Evolutionary conservation across 2,329 filamentous ascomycete genomes (phyloP).

Genomic region (Colletotrichum liriopes): DNA sequence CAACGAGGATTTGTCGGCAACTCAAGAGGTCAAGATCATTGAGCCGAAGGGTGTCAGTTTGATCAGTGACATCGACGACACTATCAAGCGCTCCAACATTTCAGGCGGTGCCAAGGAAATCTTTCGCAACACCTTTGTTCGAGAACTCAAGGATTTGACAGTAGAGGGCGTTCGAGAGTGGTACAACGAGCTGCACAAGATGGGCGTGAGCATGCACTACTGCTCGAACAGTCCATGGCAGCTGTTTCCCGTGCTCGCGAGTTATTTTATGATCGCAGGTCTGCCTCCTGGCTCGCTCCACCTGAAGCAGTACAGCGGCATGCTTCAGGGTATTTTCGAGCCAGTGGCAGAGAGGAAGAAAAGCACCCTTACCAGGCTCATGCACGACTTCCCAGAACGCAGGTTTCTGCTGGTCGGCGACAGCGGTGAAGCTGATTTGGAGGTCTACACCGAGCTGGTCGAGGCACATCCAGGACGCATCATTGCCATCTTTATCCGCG

Average conservation of each 20-base stretch:
- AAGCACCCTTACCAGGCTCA: constrained; percentile 85
- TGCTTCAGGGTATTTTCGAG: constrained; percentile 98
- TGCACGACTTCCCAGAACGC: constrained; percentile 90
- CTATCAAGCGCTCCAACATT: constrained; percentile 96
- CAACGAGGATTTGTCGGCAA: constrained; percentile 86
- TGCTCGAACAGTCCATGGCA: constrained; percentile 99
- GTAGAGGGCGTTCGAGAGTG: constrained; percentile 92
- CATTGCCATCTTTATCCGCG: constrained; percentile 91
- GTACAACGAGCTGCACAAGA: constrained; percentile 83
- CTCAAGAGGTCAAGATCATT: constrained; percentile 83
- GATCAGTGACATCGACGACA: constrained; percentile 98
- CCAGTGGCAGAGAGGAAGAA: constrained; percentile 96
- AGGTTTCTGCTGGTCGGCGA: constrained; percentile 95
- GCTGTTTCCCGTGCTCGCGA: constrained; percentile 89
- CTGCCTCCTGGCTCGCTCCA: constrained; percentile 93
- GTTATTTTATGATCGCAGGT: constrained; percentile 85
- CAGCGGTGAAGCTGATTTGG: constrained; percentile 95
- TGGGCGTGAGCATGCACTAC: constrained; percentile 93
- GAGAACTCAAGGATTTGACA: constrained; percentile 84
- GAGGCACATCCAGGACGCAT: constrained; percentile 87
- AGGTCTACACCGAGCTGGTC: constrained; percentile 96
- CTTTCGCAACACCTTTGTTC: constrained; percentile 95
- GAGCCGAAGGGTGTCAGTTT: constrained; percentile 87
- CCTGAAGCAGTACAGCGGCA: constrained; percentile 95
- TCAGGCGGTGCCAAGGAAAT: constrained; percentile 90